Base-by-base conservation (phyloP, 1,139 yeast genomes). In the Scheffersomyces illinoinensis region DNA sequence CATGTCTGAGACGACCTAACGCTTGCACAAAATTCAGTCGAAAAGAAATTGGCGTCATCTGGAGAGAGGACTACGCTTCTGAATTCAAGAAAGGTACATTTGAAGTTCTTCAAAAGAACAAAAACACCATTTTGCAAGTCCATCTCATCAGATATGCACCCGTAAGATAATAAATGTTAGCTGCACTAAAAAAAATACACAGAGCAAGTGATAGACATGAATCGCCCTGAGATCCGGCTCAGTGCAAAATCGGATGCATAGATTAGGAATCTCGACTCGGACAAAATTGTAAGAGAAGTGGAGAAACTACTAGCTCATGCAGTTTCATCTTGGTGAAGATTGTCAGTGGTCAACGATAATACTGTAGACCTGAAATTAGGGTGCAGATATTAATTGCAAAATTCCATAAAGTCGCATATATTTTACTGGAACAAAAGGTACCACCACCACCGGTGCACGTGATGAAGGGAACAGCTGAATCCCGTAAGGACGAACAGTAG, bases 261-360 rank as follows among this genome's bases (percentile, higher is more conserved):
- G 43, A 14, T 33, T 33, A 8, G 14, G 43, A 14, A 33, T 5
- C 43, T 33, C 12, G 17, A 33, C 2, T 33, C 43, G 43, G 43
- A 12, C 43, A 7, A 7, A 17, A 12, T 33, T 33, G 23, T 8
- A 1, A 24, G 33, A 24, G 33, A 24, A 8, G 33, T 48, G 4
- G 20, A 49, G 24, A 56, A 52, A 14, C 50, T 46, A 21, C 53
- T 49, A n/a, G 56, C 48, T 7, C 21, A 57, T 6, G 47, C 52
- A 33, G 50, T 53, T 23, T 20, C 23, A 49, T 21, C 19, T 48
- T 26, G 18, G 46, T 50, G 24, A 10, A 14, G 24, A 24, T 52
- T 19, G 54, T 10, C 55, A 52, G 52, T 43, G 26, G 20, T 33
- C 47, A 12, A 23, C 39, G 24, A 43, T 53, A 53, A 33, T 49